Evolutionary conservation across 495 filamentous ascomycete genomes (phyloP), one percentile per base, ranked within the genome.

Genomic region (Mycothermus thermophilus): DNA sequence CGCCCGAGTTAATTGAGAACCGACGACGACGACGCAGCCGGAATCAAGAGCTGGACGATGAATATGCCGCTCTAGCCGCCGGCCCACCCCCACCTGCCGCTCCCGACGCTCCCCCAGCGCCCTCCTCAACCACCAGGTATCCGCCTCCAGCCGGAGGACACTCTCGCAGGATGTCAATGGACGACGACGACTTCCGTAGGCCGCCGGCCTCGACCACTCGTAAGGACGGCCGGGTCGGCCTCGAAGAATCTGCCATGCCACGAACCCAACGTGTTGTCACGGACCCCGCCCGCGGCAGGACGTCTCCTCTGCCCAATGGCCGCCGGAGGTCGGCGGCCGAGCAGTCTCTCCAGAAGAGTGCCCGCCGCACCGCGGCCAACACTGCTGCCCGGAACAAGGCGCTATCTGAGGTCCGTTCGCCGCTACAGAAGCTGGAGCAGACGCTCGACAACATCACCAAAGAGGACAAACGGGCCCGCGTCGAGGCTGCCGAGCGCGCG

Each of bases 371-470:
- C 3, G 51, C 48, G 12, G 33, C 30, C 11, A 35, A 28, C 14
- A 37, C 36, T 20, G 39, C 46, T 14, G 51, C 43, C 14, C 57
- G 55, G 18, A 50, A 54, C 9, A 68, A 57, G 60, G 58, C 63
- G 46, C 82, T 75, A 60, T 80, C 84, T 34, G 68, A 74, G 15
- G 79, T 86, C 49, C 74, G 82, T 32, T 94, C 87, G 31, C 90
- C 90, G 21, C 62, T 97, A 15, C 90, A 96, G 54, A 86, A 77
- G 55, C 73, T 97, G 34, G 90, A 95, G 59, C 72, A 79, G 25
- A 85, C 83, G 34, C 64, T 95, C 37, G 76, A 74, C 52, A 83
- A 81, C 52, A 86, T 93, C 46, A 92, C 77, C 52, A 93, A 93
- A 54, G 84, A 92, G 47, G 86, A 93, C 49, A 93, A 84, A 51